Base-by-base conservation (phyloP, 192 early-diverging fungal species). In the Backusella macrospora region DNA sequence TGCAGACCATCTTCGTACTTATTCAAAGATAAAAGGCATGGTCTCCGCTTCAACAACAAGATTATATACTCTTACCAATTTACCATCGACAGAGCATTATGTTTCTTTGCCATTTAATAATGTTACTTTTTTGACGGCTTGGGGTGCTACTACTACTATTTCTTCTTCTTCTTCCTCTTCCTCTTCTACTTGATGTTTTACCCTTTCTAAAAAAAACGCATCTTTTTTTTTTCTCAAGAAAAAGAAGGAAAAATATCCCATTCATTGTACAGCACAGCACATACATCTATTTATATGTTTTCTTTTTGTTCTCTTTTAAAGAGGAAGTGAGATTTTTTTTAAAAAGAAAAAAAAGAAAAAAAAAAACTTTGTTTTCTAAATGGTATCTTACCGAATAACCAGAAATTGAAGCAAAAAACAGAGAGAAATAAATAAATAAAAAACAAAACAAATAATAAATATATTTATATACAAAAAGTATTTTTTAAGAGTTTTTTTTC, bases 21-120 rank as follows among this genome's bases (percentile, higher is more conserved):
- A 71, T n/a, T 38, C 62, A 62, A 64, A 78, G 21, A 65, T 70
- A 1, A 71, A 64, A 49, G 77, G 77, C 10, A 55, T 64, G 1
- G 73, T 70, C 3, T 71, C 72, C 18, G 48, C 70, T 37, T 72
- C 71, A 15, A 69, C 68, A 4, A 69, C 72, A 23, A 59, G 73
- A 44, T 62, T 78, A 23, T 78, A 71, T 74, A 73, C 73, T 6
- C 62, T 78, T 23, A 44, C 68, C 34, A 73, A 78, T 12, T 47
- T 78, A 18, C 77, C 77, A 13, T 63, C 68, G 5, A 74, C 73
- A 39, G 73, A 73, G 18, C 62, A 69, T 18, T 63, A 70, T 48
- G 49, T 75, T 3, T 34, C 55, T 5, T 26, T 75, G 6, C 55
- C 66, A 45, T 75, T 75, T 63, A 16, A 16, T 37, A 10, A 75